Evolutionary conservation across 352 stramenopile genomes (phyloP).

Genomic region (Globisporangium canariense): DNA sequence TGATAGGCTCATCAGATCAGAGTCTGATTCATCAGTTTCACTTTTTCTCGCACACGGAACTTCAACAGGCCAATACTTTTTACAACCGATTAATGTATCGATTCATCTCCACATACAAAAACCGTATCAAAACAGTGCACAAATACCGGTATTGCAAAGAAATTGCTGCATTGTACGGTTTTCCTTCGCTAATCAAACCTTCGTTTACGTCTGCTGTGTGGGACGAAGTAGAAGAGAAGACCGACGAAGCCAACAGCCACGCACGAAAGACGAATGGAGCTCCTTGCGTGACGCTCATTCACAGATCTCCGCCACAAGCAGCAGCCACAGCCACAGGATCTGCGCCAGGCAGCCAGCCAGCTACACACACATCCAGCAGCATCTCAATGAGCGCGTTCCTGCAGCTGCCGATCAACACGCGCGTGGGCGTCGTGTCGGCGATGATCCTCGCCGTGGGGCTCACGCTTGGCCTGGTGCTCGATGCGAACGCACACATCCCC

Average conservation of each 20-base stretch:
- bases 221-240: no score
- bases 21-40: background rate
- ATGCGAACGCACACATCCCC: conserved; percentile 80
- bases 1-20: conserved; percentile 2
- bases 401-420: conserved; percentile 21
- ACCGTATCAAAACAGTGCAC: background rate
- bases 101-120: background rate
- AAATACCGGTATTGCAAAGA: background rate
- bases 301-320: background rate
- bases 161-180: background rate
- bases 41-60: background rate
- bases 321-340: background rate
- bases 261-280: background rate
- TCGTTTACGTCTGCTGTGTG: no score
- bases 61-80: conserved; percentile 7
- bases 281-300: background rate
- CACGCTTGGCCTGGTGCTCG: conserved; percentile 48
- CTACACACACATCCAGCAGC: background rate
- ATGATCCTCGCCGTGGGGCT: conserved; percentile 47
- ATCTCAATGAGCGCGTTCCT: background rate
- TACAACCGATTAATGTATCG: background rate
- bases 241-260: background rate
- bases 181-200: conserved; percentile 9
- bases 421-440: conserved; percentile 38
- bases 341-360: no score